Evolutionary conservation across 805 yeast genomes (phyloP).

Genomic region (Candida alai): DNA sequence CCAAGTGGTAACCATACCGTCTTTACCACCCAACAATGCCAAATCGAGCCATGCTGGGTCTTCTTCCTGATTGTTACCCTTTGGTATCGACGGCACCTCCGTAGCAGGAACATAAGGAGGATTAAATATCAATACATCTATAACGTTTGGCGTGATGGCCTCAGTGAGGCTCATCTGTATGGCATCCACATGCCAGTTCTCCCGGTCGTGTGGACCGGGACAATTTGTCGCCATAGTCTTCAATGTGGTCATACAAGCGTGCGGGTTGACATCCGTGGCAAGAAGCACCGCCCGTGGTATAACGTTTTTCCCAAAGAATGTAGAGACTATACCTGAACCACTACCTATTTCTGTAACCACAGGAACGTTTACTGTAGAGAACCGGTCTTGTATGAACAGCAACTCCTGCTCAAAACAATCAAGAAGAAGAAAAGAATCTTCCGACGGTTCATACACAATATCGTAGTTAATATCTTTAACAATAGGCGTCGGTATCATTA

Average conservation of each 20-base stretch:
- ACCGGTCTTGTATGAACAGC: constrained; percentile 23
- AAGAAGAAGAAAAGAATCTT: constrained; percentile 80
- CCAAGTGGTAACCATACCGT: constrained; percentile 87
- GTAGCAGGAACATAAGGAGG: constrained; percentile 97
- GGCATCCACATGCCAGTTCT: constrained; percentile 17
- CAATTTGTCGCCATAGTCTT: neutral
- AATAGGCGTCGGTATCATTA: constrained; percentile 80
- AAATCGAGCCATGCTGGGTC: constrained; percentile 77
- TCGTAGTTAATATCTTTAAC: constrained; percentile 53
- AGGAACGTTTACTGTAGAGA: constrained; percentile 30
- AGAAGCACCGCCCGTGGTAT: constrained; percentile 49
- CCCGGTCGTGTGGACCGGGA: no score
- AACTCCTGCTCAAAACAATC: constrained; percentile 72
- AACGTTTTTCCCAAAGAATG: constrained; percentile 64
- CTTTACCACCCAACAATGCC: constrained; percentile 84
- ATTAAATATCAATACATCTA: constrained; percentile 81
- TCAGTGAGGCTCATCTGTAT: constrained; percentile 57
- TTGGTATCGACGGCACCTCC: constrained; percentile 59
- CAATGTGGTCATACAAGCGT: constrained; percentile 54
- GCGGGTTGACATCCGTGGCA: constrained; percentile 78
- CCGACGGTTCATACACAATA: constrained; percentile 92
- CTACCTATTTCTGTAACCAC: constrained; percentile 81
- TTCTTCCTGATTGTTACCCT: constrained; percentile 24
- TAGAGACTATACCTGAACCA: constrained; percentile 86
- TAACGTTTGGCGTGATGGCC: constrained; percentile 39